These are phyloP conservation scores for Pulveroboletus frians DNA, from an alignment of 768 basidiomycete genomes.

Conservation along the genomic window DNA sequence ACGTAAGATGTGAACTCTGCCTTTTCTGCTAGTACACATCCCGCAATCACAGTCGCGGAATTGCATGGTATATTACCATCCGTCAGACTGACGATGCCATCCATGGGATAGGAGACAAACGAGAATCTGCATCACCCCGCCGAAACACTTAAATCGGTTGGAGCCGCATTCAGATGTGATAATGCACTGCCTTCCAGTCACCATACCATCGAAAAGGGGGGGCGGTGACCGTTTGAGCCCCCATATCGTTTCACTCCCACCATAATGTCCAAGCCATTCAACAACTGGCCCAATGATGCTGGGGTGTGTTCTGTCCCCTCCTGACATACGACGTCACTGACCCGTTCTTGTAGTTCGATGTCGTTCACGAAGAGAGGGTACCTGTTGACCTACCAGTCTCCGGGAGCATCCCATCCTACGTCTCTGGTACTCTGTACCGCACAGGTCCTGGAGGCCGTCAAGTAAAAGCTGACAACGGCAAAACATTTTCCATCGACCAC, in stretches of 20 bases:
- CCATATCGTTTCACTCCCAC: neutral
- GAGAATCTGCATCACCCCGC: too few relatives aligned
- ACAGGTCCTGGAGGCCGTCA: conserved; percentile 36
- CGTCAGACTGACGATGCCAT: too few relatives aligned
- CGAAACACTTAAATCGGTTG: too few relatives aligned
- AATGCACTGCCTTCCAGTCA: too few relatives aligned
- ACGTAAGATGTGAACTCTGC: too few relatives aligned
- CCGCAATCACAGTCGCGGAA: too few relatives aligned
- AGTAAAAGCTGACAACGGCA: conserved; percentile 17
- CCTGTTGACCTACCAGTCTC: conserved; percentile 27
- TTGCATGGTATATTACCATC: too few relatives aligned
- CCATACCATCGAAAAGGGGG: neutral
- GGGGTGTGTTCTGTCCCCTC: conserved; percentile 13
- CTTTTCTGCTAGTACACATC: too few relatives aligned
- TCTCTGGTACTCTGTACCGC: conserved; percentile 35
- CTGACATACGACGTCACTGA: neutral
- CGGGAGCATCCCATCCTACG: conserved; percentile 31
- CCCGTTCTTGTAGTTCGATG: conserved; percentile 20
- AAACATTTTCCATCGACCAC: conserved; percentile 28
- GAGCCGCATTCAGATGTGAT: too few relatives aligned
- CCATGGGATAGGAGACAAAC: too few relatives aligned
- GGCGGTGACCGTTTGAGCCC: too few relatives aligned
- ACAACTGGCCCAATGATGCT: conserved; percentile 29
- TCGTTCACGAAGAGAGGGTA: conserved; percentile 24
- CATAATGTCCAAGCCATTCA: conserved; percentile 23